Conservation (phyloP, 345 rosid genomes). For the Euphorbia tirucalli region DNA sequence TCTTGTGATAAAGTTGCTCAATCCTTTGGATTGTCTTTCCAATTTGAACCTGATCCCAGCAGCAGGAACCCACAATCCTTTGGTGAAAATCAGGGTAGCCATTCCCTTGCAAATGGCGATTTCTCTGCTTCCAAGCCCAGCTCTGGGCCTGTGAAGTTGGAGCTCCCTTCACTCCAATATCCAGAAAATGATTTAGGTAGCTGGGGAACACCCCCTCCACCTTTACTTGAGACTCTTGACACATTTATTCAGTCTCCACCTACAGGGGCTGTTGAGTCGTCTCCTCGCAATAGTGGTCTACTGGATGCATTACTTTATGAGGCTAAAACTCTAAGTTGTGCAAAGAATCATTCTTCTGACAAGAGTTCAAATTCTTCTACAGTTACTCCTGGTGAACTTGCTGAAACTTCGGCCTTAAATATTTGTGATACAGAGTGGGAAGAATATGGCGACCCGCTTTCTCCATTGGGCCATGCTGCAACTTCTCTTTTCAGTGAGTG, state of each 20-base stretch:
- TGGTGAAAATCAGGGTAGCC: conserved; percentile 64
- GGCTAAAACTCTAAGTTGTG: conserved; percentile 64
- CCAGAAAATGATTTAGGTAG: conserved; percentile 69
- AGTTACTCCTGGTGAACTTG: conserved; percentile 49
- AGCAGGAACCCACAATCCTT: conserved; percentile 42
- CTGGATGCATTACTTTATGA: conserved; percentile 86
- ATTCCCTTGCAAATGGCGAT: conserved; percentile 76
- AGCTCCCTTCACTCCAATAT: conserved; percentile 99
- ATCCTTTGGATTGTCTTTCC: conserved; percentile 50
- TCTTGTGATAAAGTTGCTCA: conserved; percentile 37
- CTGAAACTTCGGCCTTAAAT: conserved; percentile 48
- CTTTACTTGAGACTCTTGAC: conserved; percentile 67
- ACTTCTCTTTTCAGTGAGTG: conserved; percentile 56
- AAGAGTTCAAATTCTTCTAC: conserved; percentile 65
- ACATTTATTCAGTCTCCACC: conserved; percentile 82
- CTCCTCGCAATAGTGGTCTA: conserved; percentile 79
- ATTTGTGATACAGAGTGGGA: conserved; percentile 57
- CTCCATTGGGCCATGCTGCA: conserved; percentile 60
- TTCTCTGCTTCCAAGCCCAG: conserved; percentile 82
- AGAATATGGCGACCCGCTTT: conserved; percentile 51
- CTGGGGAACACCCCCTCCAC: conserved; percentile 68
- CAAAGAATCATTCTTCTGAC: conserved; percentile 62
- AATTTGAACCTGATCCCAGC: conserved; percentile 51
- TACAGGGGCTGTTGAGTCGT: conserved; percentile 49
- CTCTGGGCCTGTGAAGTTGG: conserved; percentile 88